Evolutionary conservation across 2,329 filamentous ascomycete genomes (phyloP).

Genomic region (Ascochyta lentis): DNA sequence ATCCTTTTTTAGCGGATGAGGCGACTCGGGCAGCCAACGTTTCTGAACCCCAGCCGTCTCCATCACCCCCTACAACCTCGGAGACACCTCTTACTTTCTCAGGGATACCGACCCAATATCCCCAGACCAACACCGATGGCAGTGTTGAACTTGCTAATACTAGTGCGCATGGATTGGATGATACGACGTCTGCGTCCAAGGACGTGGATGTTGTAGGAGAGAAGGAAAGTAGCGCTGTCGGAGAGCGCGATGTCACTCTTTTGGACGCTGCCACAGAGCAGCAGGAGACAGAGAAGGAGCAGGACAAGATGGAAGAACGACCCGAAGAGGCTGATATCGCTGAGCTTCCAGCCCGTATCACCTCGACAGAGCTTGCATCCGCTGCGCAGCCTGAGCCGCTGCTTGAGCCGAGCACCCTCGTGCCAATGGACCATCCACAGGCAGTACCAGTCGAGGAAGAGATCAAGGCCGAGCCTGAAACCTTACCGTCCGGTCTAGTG

Average conservation of each 20-base stretch:
- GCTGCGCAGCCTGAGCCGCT: not conserved
- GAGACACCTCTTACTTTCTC: constrained; percentile 38
- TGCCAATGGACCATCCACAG: not conserved
- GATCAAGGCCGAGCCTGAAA: not conserved
- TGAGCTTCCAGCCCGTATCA: not conserved
- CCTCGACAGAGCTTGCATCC: not conserved
- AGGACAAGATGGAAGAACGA: not conserved
- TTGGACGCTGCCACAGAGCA: constrained; percentile 13
- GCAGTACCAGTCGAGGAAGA: not conserved
- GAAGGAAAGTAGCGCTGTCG: constrained; percentile 2
- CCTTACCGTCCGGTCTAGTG: not conserved
- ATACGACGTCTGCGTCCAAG: not conserved
- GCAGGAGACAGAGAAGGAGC: not conserved
- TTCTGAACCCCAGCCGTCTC: constrained; percentile 43
- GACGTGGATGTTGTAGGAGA: constrained; percentile 3
- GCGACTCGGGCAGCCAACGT: constrained; percentile 41
- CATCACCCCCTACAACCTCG: constrained; percentile 35
- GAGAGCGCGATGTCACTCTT: constrained; percentile 8
- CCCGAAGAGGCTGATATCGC: not conserved
- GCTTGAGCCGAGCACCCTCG: not conserved
- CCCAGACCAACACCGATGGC: constrained; percentile 32
- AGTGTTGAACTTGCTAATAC: constrained; percentile 29
- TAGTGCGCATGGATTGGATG: constrained; percentile 15
- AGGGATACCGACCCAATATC: constrained; percentile 40
- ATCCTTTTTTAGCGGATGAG: constrained; percentile 44